These are phyloP conservation scores for Erigeron canadensis DNA, from an alignment of 129 eudicot genomes.

Conservation along the genomic window DNA sequence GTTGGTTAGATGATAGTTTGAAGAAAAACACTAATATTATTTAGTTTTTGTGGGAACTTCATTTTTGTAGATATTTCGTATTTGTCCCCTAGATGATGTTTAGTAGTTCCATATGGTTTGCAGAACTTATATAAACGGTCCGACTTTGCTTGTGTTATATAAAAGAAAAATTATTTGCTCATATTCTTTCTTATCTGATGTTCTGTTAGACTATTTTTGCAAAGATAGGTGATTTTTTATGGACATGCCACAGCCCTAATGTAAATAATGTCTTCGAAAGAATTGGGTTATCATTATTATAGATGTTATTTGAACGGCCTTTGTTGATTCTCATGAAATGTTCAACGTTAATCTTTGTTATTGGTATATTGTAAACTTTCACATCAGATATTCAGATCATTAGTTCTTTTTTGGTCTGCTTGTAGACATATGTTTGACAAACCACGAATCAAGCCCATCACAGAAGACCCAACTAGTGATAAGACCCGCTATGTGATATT, in stretches of 20 bases:
- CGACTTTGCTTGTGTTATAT: too few relatives aligned
- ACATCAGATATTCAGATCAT: background rate
- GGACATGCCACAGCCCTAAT: background rate
- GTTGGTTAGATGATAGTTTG: too few relatives aligned
- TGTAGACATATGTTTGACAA: slow-evolving; percentile 78
- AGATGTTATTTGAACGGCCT: background rate
- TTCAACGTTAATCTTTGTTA: background rate
- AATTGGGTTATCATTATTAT: background rate
- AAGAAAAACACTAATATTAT: too few relatives aligned
- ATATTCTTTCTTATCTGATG: background rate
- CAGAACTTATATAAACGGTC: too few relatives aligned
- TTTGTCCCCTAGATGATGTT: too few relatives aligned
- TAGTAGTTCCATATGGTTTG: too few relatives aligned
- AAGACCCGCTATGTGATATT: slow-evolving; percentile 74
- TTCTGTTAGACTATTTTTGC: background rate
- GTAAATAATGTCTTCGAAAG: background rate
- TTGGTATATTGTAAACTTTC: background rate
- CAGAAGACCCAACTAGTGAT: slow-evolving; percentile 75
- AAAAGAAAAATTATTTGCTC: too few relatives aligned
- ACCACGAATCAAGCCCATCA: slow-evolving; percentile 85
- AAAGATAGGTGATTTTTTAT: background rate
- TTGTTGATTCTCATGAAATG: background rate
- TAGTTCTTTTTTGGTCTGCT: slow-evolving; percentile 15
- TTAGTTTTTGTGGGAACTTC: too few relatives aligned
- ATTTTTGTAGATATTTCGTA: too few relatives aligned